phyloP scores from a whole-genome alignment of 164 flowering plant species.

The Echeveria elegans region DNA sequence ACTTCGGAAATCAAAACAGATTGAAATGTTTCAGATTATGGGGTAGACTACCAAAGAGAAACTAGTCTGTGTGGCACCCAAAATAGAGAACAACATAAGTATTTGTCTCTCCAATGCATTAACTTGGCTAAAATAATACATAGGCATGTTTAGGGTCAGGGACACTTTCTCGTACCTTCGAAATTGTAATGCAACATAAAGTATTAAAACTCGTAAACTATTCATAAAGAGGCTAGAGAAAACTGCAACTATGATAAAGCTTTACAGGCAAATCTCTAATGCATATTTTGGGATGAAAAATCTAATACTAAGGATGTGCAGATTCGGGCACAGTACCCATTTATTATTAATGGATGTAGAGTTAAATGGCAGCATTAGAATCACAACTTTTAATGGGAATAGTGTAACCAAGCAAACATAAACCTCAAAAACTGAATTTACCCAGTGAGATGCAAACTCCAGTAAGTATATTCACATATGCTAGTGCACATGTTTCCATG shows the following conservation, averaged over 20 bases:
- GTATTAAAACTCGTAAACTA: too few relatives aligned
- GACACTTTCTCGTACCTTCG: too few relatives aligned
- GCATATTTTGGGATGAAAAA: not conserved
- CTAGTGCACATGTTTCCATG: slow-evolving; percentile 67
- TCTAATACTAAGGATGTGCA: not conserved
- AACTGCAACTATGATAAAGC: too few relatives aligned
- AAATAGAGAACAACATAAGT: too few relatives aligned
- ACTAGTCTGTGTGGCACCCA: too few relatives aligned
- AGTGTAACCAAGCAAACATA: not conserved
- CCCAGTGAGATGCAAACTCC: slow-evolving; percentile 93
- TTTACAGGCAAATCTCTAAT: not conserved
- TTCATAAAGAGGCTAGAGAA: too few relatives aligned
- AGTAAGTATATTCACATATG: slow-evolving; percentile 76
- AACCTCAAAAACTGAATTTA: slow-evolving; percentile 20
- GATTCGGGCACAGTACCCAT: not conserved
- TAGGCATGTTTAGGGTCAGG: too few relatives aligned
- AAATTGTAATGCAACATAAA: too few relatives aligned
- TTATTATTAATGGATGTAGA: not conserved
- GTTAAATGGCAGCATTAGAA: not conserved
- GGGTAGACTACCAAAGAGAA: too few relatives aligned
- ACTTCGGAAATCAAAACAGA: not conserved
- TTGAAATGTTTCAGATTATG: not conserved
- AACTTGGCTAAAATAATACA: too few relatives aligned
- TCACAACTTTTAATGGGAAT: not conserved
- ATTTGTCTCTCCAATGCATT: too few relatives aligned